These are phyloP conservation scores for Allium sativum DNA, from an alignment of 106 monocot genomes.

Conservation along the genomic window DNA sequence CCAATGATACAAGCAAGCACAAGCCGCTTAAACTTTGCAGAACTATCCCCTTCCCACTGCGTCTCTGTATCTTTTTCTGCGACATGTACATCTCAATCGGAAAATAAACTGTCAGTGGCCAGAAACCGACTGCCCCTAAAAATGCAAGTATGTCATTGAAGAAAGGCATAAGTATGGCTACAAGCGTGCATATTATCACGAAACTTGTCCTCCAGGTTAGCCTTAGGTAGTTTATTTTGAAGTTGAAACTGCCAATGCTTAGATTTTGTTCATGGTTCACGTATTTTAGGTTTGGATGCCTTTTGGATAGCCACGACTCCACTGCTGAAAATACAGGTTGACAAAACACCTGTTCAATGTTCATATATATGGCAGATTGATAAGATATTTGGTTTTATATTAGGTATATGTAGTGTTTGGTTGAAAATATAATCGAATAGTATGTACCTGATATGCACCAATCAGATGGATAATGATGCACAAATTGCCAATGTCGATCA, in stretches of 20 bases:
- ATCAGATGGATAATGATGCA: conserved; percentile 51
- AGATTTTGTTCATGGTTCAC: conserved; percentile 15
- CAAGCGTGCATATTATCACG: conserved; percentile 28
- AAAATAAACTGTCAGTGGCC: conserved; percentile 63
- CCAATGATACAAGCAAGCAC: conserved; percentile 42
- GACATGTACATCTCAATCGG: conserved; percentile 55
- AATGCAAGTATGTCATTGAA: conserved; percentile 57
- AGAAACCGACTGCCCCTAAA: conserved; percentile 52
- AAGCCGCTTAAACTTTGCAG: conserved; percentile 34
- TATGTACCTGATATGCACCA: conserved; percentile 26
- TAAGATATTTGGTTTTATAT: not conserved
- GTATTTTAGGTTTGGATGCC: conserved; percentile 15
- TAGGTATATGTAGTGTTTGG: not conserved
- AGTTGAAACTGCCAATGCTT: not conserved
- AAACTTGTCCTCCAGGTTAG: conserved; percentile 42
- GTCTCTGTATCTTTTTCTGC: conserved; percentile 13
- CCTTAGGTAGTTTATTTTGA: conserved; percentile 19
- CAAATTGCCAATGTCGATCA: conserved; percentile 42
- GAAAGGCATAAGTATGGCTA: conserved; percentile 61
- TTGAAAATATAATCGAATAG: too few species aligned
- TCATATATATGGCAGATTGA: too few species aligned
- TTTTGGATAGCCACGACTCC: conserved; percentile 10
- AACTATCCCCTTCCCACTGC: conserved; percentile 21
- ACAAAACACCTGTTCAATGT: conserved; percentile 44
- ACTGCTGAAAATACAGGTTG: conserved; percentile 49